Evolutionary conservation across 805 yeast species (phyloP).

Genomic region (Ogataea paradorogensis): DNA sequence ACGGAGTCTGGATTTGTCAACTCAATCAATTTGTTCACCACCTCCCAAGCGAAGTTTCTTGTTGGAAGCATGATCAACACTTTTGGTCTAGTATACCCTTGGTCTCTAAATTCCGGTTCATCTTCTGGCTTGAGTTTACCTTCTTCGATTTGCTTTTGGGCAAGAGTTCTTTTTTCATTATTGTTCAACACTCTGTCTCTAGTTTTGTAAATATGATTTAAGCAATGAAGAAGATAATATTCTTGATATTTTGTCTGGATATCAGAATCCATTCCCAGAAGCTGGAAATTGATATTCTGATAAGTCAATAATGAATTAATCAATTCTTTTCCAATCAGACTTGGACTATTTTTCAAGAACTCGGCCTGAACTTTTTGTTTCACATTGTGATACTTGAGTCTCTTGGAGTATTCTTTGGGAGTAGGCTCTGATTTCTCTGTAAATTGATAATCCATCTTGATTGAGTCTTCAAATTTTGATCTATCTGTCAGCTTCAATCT

Average conservation of each 20-base stretch:
- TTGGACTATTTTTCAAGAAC: constrained; percentile 28
- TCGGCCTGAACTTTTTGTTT: constrained; percentile 46
- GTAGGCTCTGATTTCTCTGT: not conserved
- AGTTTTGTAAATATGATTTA: constrained; percentile 84
- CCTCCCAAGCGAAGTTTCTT: constrained; percentile 68
- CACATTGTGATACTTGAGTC: constrained; percentile 37
- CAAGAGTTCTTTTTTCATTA: constrained; percentile 52
- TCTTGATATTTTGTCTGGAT: constrained; percentile 45
- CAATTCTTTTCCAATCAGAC: constrained; percentile 47
- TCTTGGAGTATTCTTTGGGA: constrained; percentile 10
- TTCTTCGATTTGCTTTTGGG: constrained; percentile 37
- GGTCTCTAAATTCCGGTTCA: constrained; percentile 76
- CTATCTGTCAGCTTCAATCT: constrained; percentile 9
- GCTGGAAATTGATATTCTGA: constrained; percentile 62
- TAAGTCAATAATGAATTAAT: constrained; percentile 69
- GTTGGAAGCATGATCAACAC: constrained; percentile 82
- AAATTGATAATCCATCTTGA: constrained; percentile 33
- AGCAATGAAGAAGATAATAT: constrained; percentile 63
- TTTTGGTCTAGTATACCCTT: constrained; percentile 94
- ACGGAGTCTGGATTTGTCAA: constrained; percentile 69
- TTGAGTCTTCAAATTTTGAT: constrained; percentile 14
- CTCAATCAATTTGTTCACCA: constrained; percentile 58
- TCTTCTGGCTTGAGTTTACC: constrained; percentile 27
- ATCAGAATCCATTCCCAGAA: constrained; percentile 45
- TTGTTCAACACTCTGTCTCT: constrained; percentile 81